phyloP scores from a whole-genome alignment of 345 rosid genomes.

The Eucalyptus cloeziana region DNA sequence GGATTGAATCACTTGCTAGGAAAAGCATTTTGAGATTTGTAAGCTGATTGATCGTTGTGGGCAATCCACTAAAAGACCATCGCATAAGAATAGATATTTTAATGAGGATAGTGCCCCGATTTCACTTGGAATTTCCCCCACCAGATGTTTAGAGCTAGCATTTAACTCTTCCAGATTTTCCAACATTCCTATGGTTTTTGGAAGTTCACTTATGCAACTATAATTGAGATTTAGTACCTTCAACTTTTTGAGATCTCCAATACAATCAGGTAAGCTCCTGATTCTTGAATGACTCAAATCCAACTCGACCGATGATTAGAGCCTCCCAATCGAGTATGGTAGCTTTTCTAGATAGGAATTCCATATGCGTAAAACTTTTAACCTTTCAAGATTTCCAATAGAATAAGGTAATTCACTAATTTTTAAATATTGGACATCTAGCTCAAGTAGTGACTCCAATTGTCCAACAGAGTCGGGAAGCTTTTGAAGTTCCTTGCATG shows the following conservation, averaged over 20 bases:
- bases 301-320: background rate
- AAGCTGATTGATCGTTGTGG: too few relatives aligned
- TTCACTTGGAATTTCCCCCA: background rate
- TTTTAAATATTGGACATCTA: rapidly evolving
- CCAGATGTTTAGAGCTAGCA: rapidly evolving
- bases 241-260: background rate
- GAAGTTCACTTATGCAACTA: background rate
- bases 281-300: too few relatives aligned
- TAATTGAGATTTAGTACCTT: background rate
- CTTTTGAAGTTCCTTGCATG: background rate
- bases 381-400: background rate
- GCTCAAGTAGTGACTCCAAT: background rate
- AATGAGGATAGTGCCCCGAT: background rate
- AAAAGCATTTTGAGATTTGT: too few relatives aligned
- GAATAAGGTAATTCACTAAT: background rate
- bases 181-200: background rate
- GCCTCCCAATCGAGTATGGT: background rate
- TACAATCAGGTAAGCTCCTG: too few relatives aligned
- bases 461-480: background rate
- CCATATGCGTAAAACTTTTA: too few relatives aligned
- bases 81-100: background rate
- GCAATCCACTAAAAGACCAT: too few relatives aligned
- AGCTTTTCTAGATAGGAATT: background rate
- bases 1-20: too few relatives aligned
- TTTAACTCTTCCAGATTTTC: background rate